Conservation (phyloP, 1,139 yeast genomes). For the Yamadazyma atmosphaerica region DNA sequence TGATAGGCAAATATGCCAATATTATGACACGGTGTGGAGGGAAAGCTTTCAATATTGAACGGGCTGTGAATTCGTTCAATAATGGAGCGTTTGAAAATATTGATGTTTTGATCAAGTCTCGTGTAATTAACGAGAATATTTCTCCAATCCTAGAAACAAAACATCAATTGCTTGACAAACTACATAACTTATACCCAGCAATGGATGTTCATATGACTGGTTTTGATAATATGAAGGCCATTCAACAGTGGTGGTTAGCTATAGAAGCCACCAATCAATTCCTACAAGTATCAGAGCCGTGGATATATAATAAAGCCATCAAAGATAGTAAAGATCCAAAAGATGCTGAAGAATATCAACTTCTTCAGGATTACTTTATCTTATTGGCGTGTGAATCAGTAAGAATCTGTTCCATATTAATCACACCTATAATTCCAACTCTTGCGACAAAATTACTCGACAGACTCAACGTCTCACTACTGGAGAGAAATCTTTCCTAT, state of each 20-base stretch:
- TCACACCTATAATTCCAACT: slow-evolving; percentile 73
- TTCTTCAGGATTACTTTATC: slow-evolving; percentile 53
- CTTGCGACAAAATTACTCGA: slow-evolving; percentile 60
- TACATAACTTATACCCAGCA: slow-evolving; percentile 20
- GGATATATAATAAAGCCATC: slow-evolving; percentile 40
- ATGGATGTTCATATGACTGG: slow-evolving; percentile 45
- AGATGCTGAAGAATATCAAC: slow-evolving; percentile 17
- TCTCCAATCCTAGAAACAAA: slow-evolving; percentile 19
- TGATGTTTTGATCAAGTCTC: slow-evolving; percentile 20
- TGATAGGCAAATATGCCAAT: slow-evolving; percentile 85
- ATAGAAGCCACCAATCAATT: slow-evolving; percentile 64
- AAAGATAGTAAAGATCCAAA: slow-evolving; percentile 28
- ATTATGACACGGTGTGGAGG: slow-evolving; percentile 74
- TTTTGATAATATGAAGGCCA: slow-evolving; percentile 61
- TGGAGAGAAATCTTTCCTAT: slow-evolving; percentile 41
- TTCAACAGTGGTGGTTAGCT: slow-evolving; percentile 61
- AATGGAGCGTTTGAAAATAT: slow-evolving; percentile 25
- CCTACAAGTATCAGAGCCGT: slow-evolving; percentile 61
- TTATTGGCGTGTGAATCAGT: slow-evolving; percentile 69
- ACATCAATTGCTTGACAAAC: slow-evolving; percentile 19
- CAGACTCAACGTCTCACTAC: slow-evolving; percentile 36
- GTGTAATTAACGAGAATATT: slow-evolving; percentile 15
- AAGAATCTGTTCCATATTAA: slow-evolving; percentile 64
- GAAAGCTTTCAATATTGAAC: slow-evolving; percentile 58
- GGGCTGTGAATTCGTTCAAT: slow-evolving; percentile 33